Evolutionary conservation across 2,329 filamentous ascomycete species (phyloP).

Genomic region (Xylariaceae sp.): DNA sequence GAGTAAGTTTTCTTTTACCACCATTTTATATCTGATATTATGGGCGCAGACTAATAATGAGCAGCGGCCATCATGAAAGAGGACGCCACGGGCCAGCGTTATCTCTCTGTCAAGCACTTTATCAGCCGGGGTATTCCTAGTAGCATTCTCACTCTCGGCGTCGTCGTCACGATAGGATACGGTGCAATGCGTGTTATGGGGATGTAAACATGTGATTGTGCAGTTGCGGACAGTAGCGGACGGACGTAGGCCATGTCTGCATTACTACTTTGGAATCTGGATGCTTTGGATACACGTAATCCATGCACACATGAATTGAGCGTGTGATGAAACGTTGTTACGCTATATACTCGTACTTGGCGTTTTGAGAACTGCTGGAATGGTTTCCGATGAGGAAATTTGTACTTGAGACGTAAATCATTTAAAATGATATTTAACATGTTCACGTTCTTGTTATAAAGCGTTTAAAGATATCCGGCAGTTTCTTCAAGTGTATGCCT

Average conservation of each 20-base stretch:
- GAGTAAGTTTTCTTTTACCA: conserved; percentile 71
- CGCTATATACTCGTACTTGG: too few relatives aligned
- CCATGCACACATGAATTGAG: too few relatives aligned
- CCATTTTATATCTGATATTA: background rate
- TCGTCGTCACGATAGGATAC: conserved; percentile 90
- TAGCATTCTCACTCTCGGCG: conserved; percentile 78
- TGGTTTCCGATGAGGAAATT: too few relatives aligned
- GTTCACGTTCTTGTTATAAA: too few relatives aligned
- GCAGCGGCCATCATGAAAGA: conserved; percentile 96
- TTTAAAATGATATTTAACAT: too few relatives aligned
- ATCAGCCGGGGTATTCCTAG: conserved; percentile 90
- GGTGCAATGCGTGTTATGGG: conserved; percentile 76
- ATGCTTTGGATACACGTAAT: background rate
- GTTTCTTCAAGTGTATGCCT: too few relatives aligned
- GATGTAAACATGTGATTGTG: too few relatives aligned
- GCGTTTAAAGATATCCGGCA: too few relatives aligned
- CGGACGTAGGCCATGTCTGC: background rate
- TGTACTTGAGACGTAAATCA: too few relatives aligned
- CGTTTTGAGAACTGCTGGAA: too few relatives aligned
- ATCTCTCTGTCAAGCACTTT: conserved; percentile 92
- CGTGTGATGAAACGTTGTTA: too few relatives aligned
- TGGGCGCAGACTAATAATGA: conserved; percentile 22
- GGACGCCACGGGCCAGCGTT: conserved; percentile 89
- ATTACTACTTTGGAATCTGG: background rate
- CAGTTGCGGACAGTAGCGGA: too few relatives aligned